Evolutionary conservation across 805 yeast genomes (phyloP).

Genomic region (Pichia exigua): DNA sequence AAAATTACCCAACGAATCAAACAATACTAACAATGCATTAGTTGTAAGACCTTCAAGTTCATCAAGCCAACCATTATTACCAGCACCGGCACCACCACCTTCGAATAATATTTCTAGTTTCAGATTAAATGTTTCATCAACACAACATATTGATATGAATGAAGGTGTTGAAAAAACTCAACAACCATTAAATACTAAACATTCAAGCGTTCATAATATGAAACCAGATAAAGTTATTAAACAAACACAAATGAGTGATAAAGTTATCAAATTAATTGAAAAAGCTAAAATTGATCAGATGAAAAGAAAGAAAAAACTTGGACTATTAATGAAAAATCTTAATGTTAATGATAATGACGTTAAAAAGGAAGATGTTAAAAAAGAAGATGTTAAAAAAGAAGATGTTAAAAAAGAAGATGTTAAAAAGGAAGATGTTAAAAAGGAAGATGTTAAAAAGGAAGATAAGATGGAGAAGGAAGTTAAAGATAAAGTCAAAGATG

Average conservation of each 20-base stretch:
- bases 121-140: background rate
- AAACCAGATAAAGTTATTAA: background rate
- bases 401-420: background rate
- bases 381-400: too few species aligned
- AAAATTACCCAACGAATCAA: too few species aligned
- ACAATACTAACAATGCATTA: too few species aligned
- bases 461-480: too few species aligned
- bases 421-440: too few species aligned
- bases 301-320: background rate
- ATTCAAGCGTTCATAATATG: background rate
- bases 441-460: too few species aligned
- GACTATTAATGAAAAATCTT: background rate
- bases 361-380: background rate
- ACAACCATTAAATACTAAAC: background rate
- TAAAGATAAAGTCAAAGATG: background rate
- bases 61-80: too few species aligned
- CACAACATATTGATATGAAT: background rate
- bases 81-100: too few species aligned
- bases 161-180: background rate
- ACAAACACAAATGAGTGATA: conserved; percentile 2
- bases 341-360: too few species aligned
- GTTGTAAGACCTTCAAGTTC: background rate
- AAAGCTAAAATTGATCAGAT: background rate
- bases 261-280: conserved; percentile 4
- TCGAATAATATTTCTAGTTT: too few species aligned